Evolutionary conservation across 2,329 filamentous ascomycete genomes (phyloP), one percentile per base, ranked within the genome.

Genomic region (Drechslerella stenobrocha): DNA sequence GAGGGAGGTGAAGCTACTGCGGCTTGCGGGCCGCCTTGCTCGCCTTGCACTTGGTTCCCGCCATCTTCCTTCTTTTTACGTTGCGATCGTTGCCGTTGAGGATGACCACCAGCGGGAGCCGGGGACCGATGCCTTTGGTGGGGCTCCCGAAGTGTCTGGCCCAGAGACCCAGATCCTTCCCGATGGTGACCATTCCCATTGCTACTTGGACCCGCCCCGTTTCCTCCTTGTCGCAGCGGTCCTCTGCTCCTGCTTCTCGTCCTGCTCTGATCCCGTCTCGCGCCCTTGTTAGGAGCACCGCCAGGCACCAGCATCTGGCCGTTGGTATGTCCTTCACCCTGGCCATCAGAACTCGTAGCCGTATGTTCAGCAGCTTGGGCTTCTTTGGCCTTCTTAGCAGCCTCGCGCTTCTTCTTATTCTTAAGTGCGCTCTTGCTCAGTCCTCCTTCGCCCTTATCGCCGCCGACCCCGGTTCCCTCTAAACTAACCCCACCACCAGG

Each of bases 401-500:
- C 89, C 72, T 89, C 87, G 45, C 93, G 84, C 83, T 97, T 97
- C 84, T 97, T 97, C 84, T 97, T 97, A 79, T 96, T 96, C 83
- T 96, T 96, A 73, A 89, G 80, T 9, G 88, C 90, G 55, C 87
- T 84, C 79, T 93, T 95, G 70, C 88, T 91, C 69, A 93, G 76
- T 72, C 83, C 86, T 67, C 90, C 87, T 44, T 76, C 82, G 42
- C 86, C 79, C 77, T 86, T 77, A 15, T 48, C 70, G 8, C 9
- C 37, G 22, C 79, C 82, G 32, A 82, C 80, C 66, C 82, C 83
- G 11, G 87, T 84, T 3, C 83, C 82, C 23, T 86, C 84, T 45
- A 88, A 81, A 70, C 82, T 83, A 40, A 85, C 84, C 42, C 84
- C 84, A 20, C 84, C 84, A 53, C 84, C 84, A 46, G 86, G 84